Percentiles rank a stretch among this genome's conserved stretches.
phyloP scores from a whole-genome alignment of 345 rosid genomes.

The Hirschfeldia incana region DNA sequence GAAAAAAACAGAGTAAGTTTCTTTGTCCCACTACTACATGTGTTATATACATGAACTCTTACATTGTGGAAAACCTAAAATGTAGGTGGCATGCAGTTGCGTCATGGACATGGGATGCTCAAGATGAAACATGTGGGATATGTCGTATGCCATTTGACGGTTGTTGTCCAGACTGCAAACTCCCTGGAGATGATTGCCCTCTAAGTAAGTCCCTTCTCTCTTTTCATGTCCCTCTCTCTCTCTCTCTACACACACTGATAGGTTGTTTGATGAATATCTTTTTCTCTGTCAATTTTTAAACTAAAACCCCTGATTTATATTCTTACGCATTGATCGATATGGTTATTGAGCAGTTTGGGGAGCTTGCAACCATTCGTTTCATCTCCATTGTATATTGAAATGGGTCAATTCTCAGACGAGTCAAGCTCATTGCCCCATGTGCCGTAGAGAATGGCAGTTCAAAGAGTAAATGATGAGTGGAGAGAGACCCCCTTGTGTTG shows the following conservation, averaged over 20 bases:
- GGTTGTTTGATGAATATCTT: neutral
- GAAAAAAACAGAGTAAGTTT: slow-evolving; percentile 7
- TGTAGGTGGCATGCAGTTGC: slow-evolving; percentile 96
- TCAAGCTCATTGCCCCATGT: slow-evolving; percentile 96
- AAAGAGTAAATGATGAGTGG: slow-evolving; percentile 44
- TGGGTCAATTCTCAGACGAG: slow-evolving; percentile 94
- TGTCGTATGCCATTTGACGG: slow-evolving; percentile 99
- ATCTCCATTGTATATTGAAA: slow-evolving; percentile 94
- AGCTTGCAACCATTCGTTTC: slow-evolving; percentile 77
- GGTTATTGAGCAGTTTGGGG: slow-evolving; percentile 60
- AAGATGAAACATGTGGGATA: slow-evolving; percentile 95
- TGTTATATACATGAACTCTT: neutral
- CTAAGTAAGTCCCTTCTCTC: slow-evolving; percentile 51
- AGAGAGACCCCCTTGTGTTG: neutral
- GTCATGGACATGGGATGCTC: slow-evolving; percentile 99
- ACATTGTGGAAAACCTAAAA: neutral
- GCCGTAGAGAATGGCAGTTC: slow-evolving; percentile 84
- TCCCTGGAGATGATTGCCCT: slow-evolving; percentile 98
- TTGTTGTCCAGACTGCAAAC: slow-evolving; percentile 94
- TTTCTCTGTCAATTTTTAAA: neutral
- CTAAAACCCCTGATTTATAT: neutral
- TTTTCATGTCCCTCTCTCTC: neutral
- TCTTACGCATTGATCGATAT: neutral
- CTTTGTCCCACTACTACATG: neutral
- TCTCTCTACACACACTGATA: neutral